phyloP scores from a whole-genome alignment of 2,329 filamentous ascomycete genomes.

The Claviceps capensis region DNA sequence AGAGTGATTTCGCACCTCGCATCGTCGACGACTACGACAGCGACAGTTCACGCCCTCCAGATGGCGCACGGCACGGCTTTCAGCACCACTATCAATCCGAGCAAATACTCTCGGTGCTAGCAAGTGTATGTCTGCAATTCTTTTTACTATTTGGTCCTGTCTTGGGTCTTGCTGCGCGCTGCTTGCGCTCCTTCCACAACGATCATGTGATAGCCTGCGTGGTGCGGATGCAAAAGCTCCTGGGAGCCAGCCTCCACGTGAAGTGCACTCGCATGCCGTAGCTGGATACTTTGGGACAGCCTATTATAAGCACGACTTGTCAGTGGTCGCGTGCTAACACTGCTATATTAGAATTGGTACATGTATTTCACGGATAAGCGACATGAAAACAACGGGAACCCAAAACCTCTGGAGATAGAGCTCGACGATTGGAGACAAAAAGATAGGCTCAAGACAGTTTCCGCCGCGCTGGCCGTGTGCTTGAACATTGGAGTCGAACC shows the following conservation, averaged over 20 bases:
- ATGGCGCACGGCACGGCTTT: slow-evolving; percentile 68
- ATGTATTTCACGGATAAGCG: slow-evolving; percentile 99
- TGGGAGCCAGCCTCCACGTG: background rate
- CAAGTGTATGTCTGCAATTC: slow-evolving; percentile 45
- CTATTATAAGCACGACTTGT: background rate
- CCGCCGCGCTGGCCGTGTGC: slow-evolving; percentile 84
- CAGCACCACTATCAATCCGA: slow-evolving; percentile 85
- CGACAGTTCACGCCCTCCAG: slow-evolving; percentile 28
- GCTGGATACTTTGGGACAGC: background rate
- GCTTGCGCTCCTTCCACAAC: slow-evolving; percentile 1
- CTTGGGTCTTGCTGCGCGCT: background rate
- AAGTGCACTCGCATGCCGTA: background rate
- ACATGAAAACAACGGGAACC: slow-evolving; percentile 85
- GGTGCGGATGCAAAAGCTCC: background rate
- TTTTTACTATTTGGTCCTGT: background rate
- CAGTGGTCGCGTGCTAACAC: background rate
- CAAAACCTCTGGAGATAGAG: slow-evolving; percentile 50
- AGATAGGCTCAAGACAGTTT: slow-evolving; percentile 91
- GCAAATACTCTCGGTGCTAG: slow-evolving; percentile 74
- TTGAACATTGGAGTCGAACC: slow-evolving; percentile 96
- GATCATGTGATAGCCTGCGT: slow-evolving; percentile 2
- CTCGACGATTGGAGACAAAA: slow-evolving; percentile 96
- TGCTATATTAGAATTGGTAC: slow-evolving; percentile 66
- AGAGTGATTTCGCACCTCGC: slow-evolving; percentile 39
- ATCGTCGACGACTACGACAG: slow-evolving; percentile 27